A percentile compares a stretch with the other conserved stretches of the same genome.
Conservation (phyloP, 2,329 filamentous ascomycete species). For the Hypoxylon sp. region DNA sequence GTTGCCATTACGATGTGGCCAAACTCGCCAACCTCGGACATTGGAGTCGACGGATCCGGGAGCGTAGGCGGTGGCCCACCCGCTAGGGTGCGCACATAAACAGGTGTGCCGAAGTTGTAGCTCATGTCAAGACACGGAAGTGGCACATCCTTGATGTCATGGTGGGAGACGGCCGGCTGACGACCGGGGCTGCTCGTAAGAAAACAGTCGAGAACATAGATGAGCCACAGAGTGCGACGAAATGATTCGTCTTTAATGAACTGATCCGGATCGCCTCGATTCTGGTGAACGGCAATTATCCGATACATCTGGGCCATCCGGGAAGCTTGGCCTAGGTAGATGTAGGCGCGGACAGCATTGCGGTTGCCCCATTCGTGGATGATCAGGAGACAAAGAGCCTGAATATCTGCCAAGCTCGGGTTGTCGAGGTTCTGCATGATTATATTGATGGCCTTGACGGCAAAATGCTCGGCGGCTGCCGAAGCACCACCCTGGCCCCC, state of each 20-base stretch:
- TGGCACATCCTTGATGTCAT: slow-evolving; percentile 69
- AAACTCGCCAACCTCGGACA: slow-evolving; percentile 72
- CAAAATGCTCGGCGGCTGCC: slow-evolving; percentile 71
- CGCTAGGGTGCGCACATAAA: slow-evolving; percentile 70
- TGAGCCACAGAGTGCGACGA: slow-evolving; percentile 73
- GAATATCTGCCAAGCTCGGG: slow-evolving; percentile 72
- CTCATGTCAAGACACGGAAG: slow-evolving; percentile 74
- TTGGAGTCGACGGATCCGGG: slow-evolving; percentile 56
- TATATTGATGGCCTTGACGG: slow-evolving; percentile 69
- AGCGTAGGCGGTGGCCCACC: slow-evolving; percentile 58
- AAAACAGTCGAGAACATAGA: slow-evolving; percentile 75
- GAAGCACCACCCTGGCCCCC: slow-evolving; percentile 66
- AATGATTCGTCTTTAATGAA: slow-evolving; percentile 74
- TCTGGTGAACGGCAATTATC: slow-evolving; percentile 69
- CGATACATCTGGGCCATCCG: slow-evolving; percentile 76
- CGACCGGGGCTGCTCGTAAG: slow-evolving; percentile 73
- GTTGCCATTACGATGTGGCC: slow-evolving; percentile 73
- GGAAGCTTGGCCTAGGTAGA: slow-evolving; percentile 74
- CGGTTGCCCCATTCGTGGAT: slow-evolving; percentile 75
- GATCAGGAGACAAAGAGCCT: slow-evolving; percentile 72
- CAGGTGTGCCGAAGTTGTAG: slow-evolving; percentile 73
- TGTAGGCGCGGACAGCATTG: slow-evolving; percentile 74
- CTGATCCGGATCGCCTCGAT: slow-evolving; percentile 67
- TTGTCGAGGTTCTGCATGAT: slow-evolving; percentile 73
- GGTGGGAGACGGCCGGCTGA: slow-evolving; percentile 68